Conservation (phyloP, 2,329 filamentous ascomycete species). For the Penicillium corylophilum region DNA sequence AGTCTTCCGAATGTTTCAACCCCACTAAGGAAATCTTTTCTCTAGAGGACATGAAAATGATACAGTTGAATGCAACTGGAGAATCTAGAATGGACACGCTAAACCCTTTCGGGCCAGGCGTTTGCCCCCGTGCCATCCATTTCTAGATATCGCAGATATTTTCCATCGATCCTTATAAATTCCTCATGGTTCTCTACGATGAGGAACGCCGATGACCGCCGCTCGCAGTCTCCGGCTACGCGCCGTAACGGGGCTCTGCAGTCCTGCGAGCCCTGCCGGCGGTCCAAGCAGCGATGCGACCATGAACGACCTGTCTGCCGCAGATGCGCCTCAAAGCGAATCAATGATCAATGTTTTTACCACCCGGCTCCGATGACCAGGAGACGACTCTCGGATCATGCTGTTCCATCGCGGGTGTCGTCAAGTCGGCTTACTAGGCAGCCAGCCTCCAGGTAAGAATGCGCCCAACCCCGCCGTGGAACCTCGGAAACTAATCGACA, state of each 20-base stretch:
- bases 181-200: conserved; percentile 4
- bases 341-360: conserved; percentile 35
- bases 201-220: conserved; percentile 18
- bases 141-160: neutral
- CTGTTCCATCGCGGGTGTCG: conserved; percentile 5
- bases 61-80: neutral
- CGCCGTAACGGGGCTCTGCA: conserved; percentile 39
- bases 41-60: no score
- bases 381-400: conserved; percentile 14
- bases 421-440: conserved; percentile 19
- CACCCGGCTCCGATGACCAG: conserved; percentile 42
- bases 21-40: no score
- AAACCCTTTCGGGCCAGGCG: neutral
- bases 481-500: neutral
- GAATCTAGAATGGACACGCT: neutral
- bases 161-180: neutral
- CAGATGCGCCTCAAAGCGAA: conserved; percentile 31
- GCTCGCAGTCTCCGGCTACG: conserved; percentile 27
- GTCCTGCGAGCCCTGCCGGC: conserved; percentile 41
- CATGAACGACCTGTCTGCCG: conserved; percentile 36
- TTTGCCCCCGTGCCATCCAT: neutral
- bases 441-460: conserved; percentile 25
- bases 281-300: conserved; percentile 39
- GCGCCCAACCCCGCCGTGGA: neutral
- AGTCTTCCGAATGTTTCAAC: no score